Base-by-base conservation (phyloP, 2,329 filamentous ascomycete genomes). In the Penicillium nordicum region DNA sequence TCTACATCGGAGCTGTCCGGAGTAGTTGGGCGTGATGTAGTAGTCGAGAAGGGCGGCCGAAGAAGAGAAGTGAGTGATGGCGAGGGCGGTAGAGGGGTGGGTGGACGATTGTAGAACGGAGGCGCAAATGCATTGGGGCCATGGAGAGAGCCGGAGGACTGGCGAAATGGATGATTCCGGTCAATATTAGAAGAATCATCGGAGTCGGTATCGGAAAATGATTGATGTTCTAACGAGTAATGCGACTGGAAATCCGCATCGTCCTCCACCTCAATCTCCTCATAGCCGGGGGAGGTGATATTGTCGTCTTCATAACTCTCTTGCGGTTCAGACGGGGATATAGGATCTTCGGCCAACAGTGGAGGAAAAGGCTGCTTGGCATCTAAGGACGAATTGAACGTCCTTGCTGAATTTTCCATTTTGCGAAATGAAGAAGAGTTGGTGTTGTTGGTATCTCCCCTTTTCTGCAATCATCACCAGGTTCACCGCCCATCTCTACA, bases 61-160 rank as follows among this genome's bases (percentile, higher is more conserved):
- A 97, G 84, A 21, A 99, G 86, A 12, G 92, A 96, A 0, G 93
- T 97, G 63, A 99, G 78, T 1, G 90, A 96, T 0, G 94, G 94
- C 0, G 92, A 96, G 0, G 93, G 93, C 0, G 94, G 94, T 0
- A 97, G 81, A 3, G 94, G 93, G 2, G 92, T 97, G 0, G 94
- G 94, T n/a, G 94, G 94, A 3, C 93, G 86, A 62, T 95, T 95
- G 80, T 99, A 99, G 80, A 97, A 97, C 16, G 94, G 94, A 27
- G 94, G 94, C 11, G 82, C 84, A 72, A 88, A 89, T 55, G 69
- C 73, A 68, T 78, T 75, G 10, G 74, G 71, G 8, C 74, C 73
- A 36, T 76, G 70, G 25, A 78, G 69, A 2, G 76, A 78, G 48
- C 71, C 67, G 29, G 70, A 69, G 6, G 75, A 78, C 48, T 75